A percentile compares a stretch with the other conserved stretches of the same genome.
These are phyloP conservation scores for Macrophomina phaseolina DNA, from an alignment of 2,329 filamentous ascomycete genomes.

Conservation along the genomic window DNA sequence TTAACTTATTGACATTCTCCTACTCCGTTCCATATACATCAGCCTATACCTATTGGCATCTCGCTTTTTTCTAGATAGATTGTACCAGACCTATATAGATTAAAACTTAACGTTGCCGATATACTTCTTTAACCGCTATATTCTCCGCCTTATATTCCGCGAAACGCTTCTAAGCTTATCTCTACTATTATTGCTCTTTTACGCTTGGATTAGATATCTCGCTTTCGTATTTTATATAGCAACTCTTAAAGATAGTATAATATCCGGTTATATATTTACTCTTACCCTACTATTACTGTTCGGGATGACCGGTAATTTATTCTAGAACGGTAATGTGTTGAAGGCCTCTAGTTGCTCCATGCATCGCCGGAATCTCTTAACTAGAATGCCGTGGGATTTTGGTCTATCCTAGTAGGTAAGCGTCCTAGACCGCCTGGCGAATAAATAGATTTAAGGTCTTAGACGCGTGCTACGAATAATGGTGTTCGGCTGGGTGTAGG, in stretches of 20 bases:
- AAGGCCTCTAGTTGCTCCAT: conserved; percentile 11
- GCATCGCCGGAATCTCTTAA: conserved; percentile 33
- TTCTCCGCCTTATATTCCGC: conserved; percentile 1
- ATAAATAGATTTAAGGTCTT: conserved; percentile 27
- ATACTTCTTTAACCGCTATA: not conserved
- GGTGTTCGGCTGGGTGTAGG: not conserved
- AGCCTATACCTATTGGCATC: not conserved
- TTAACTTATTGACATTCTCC: not conserved
- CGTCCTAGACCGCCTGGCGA: conserved; percentile 19
- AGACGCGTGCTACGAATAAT: not conserved
- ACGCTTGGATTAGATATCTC: not conserved
- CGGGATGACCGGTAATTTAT: not conserved
- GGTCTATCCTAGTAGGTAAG: not conserved
- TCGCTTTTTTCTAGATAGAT: not conserved
- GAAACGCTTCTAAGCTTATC: conserved; percentile 18
- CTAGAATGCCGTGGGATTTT: not conserved
- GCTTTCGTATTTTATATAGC: not conserved
- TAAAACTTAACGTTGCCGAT: not conserved
- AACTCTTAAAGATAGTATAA: not conserved
- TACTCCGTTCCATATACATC: conserved; percentile 14
- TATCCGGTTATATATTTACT: not conserved
- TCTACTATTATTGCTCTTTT: conserved; percentile 4
- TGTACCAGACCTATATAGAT: not conserved
- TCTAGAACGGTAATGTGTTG: not conserved
- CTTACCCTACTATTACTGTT: not conserved